These are phyloP conservation scores for Luvunga scandens DNA, from an alignment of 345 rosid genomes.

Conservation along the genomic window DNA sequence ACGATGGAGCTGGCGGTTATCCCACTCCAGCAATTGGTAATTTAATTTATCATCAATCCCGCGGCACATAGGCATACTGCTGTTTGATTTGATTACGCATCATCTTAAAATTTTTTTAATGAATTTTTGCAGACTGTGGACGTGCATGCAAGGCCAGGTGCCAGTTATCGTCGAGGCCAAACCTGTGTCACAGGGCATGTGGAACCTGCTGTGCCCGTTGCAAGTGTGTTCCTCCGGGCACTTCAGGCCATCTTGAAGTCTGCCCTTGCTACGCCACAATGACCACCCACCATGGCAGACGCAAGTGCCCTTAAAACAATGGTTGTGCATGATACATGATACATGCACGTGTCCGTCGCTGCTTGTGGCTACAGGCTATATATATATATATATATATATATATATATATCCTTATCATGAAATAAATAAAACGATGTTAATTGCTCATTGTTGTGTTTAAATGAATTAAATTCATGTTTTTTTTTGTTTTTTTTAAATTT, in stretches of 20 bases:
- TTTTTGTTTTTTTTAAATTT: too few species aligned
- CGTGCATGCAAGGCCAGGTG: constrained; percentile 63
- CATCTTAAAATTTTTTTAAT: too few species aligned
- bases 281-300: constrained; percentile 75
- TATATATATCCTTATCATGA: too few species aligned
- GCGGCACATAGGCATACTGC: not conserved
- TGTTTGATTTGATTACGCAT: not conserved
- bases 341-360: not conserved
- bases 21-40: constrained; percentile 14
- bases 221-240: constrained; percentile 82
- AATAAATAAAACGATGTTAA: too few species aligned
- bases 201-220: constrained; percentile 72
- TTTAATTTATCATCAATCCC: not conserved
- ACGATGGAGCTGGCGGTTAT: not conserved
- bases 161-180: constrained; percentile 53
- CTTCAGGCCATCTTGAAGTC: constrained; percentile 54
- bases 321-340: not conserved
- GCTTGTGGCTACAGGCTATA: not conserved
- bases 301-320: constrained; percentile 64
- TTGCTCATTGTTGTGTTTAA: too few species aligned
- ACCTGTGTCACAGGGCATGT: constrained; percentile 66
- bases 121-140: constrained; percentile 46
- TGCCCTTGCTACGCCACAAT: constrained; percentile 66
- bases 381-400: too few species aligned
- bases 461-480: too few species aligned